Conservation (phyloP, 805 yeast species). For the Saccharomyces eubayanus region DNA sequence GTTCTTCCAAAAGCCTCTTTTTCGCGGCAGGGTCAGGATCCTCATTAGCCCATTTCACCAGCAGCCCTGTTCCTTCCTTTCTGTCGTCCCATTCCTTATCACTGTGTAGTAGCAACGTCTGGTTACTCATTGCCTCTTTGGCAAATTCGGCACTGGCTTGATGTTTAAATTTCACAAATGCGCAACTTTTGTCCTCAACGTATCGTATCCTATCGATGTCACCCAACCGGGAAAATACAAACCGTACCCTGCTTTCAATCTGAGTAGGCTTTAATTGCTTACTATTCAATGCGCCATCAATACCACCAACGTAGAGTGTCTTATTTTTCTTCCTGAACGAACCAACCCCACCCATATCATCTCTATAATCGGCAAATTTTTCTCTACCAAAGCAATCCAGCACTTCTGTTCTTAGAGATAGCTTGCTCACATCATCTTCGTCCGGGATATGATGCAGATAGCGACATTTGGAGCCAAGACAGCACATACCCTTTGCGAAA, state of each 20-base stretch:
- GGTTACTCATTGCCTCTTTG: slow-evolving; percentile 87
- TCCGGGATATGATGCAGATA: slow-evolving; percentile 72
- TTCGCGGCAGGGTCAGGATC: slow-evolving; percentile 62
- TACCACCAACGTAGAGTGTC: slow-evolving; percentile 67
- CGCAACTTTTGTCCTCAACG: slow-evolving; percentile 55
- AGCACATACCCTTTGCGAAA: slow-evolving; percentile 85
- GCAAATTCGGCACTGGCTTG: slow-evolving; percentile 88
- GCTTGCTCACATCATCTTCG: slow-evolving; percentile 46
- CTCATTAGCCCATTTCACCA: slow-evolving; percentile 80
- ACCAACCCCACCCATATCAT: slow-evolving; percentile 94
- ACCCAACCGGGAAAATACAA: slow-evolving; percentile 64
- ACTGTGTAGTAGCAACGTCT: slow-evolving; percentile 43
- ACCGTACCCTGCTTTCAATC: slow-evolving; percentile 33
- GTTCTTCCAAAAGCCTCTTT: slow-evolving; percentile 23
- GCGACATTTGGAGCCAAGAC: slow-evolving; percentile 65
- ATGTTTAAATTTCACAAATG: slow-evolving; percentile 61
- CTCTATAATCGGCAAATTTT: slow-evolving; percentile 69
- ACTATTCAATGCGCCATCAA: slow-evolving; percentile 36
- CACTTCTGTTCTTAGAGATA: slow-evolving; percentile 34
- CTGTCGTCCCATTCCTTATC: slow-evolving; percentile 50
- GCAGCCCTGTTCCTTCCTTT: slow-evolving; percentile 30
- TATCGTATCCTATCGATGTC: slow-evolving; percentile 58
- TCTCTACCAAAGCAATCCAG: slow-evolving; percentile 91
- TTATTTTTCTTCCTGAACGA: slow-evolving; percentile 60
- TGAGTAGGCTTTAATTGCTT: slow-evolving; percentile 32